Evolutionary conservation across 2,329 filamentous ascomycete species (phyloP).

Genomic region (Colletotrichum nymphaeae): DNA sequence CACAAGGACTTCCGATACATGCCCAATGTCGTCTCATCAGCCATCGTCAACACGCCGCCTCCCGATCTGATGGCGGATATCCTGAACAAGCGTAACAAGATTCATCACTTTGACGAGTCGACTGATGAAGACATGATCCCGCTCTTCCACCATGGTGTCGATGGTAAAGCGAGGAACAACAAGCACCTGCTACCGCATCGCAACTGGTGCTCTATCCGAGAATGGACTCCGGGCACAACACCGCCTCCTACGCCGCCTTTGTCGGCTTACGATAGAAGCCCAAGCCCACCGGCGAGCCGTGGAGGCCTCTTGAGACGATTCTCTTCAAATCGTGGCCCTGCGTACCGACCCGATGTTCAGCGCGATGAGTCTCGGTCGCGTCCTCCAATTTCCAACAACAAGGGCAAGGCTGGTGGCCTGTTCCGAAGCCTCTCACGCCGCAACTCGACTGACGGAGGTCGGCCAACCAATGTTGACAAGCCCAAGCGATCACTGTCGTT

Average conservation of each 20-base stretch:
- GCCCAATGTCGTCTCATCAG: constrained; percentile 93
- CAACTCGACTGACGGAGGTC: constrained; percentile 49
- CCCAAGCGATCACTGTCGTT: constrained; percentile 72
- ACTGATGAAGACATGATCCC: constrained; percentile 98
- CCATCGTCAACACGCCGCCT: constrained; percentile 92
- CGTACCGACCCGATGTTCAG: constrained; percentile 50
- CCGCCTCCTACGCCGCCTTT: constrained; percentile 75
- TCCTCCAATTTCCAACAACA: constrained; percentile 59
- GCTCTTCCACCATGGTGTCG: constrained; percentile 89
- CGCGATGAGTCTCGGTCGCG: constrained; percentile 50
- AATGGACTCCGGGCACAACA: constrained; percentile 83
- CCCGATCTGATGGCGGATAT: constrained; percentile 90
- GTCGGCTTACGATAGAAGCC: constrained; percentile 57
- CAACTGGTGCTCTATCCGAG: constrained; percentile 94
- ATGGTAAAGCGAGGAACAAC: constrained; percentile 91
- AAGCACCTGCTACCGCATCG: constrained; percentile 87
- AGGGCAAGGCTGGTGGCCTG: constrained; percentile 40
- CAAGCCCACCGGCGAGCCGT: constrained; percentile 50
- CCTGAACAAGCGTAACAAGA: constrained; percentile 91
- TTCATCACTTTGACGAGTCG: constrained; percentile 76
- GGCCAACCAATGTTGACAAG: constrained; percentile 47
- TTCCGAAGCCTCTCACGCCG: constrained; percentile 53
- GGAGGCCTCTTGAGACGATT: constrained; percentile 58
- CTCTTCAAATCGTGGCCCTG: constrained; percentile 52
- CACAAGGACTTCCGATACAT: constrained; percentile 96